Percentiles rank a stretch among this genome's conserved stretches.
Evolutionary conservation across 2,329 filamentous ascomycete genomes (phyloP).

Genomic region (Dothideomycetidae sp.): DNA sequence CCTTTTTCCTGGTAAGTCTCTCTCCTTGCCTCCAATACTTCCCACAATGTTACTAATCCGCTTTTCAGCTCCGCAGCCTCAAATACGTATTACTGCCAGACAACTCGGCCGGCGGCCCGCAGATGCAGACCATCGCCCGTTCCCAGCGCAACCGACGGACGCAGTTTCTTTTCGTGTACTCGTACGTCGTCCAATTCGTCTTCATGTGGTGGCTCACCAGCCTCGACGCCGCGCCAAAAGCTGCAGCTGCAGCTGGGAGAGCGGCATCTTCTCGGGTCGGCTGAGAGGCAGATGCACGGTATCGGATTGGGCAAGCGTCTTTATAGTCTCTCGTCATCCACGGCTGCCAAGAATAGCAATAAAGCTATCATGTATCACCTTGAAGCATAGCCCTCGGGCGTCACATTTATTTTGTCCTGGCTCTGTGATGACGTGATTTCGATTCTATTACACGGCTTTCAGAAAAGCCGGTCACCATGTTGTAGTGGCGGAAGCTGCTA

Average conservation of each 20-base stretch:
- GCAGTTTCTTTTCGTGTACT: slow-evolving; percentile 87
- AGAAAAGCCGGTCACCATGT: too few relatives aligned
- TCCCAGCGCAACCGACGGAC: slow-evolving; percentile 77
- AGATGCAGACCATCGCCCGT: slow-evolving; percentile 58
- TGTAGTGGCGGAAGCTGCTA: too few relatives aligned
- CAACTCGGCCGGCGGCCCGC: slow-evolving; percentile 46
- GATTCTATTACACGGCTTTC: too few relatives aligned
- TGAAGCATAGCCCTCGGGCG: too few relatives aligned
- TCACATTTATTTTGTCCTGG: too few relatives aligned
- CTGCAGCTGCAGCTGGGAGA: slow-evolving; percentile 1
- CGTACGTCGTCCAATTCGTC: slow-evolving; percentile 81
- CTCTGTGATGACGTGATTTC: too few relatives aligned
- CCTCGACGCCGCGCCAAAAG: slow-evolving; percentile 22
- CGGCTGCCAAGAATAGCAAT: too few relatives aligned
- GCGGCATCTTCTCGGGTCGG: slow-evolving; percentile 2
- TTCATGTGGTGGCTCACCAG: slow-evolving; percentile 78
- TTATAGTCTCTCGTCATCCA: too few relatives aligned
- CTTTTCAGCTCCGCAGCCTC: slow-evolving; percentile 67
- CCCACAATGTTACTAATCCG: too few relatives aligned
- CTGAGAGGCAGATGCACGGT: not conserved
- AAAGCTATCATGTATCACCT: too few relatives aligned
- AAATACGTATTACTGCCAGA: slow-evolving; percentile 90
- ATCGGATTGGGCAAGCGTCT: too few relatives aligned
- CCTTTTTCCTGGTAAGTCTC: slow-evolving; percentile 72
- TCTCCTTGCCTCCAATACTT: slow-evolving; percentile 1